Base-by-base conservation (phyloP, 2,329 filamentous ascomycete species). In the Epicoccum sorghinum region DNA sequence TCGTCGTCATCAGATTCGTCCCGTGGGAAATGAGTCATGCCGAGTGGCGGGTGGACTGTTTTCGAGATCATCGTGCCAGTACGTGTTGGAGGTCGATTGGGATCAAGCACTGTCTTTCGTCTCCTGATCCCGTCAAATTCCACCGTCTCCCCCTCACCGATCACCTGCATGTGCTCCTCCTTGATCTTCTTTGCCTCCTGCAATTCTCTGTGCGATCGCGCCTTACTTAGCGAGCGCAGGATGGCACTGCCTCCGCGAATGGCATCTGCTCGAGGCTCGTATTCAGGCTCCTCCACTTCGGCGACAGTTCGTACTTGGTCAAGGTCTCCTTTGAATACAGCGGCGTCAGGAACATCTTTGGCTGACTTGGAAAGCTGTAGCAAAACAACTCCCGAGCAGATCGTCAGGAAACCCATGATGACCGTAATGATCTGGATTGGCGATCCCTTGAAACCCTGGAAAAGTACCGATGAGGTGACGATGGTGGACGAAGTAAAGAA, bases 401-500 rank as follows among this genome's bases (percentile, higher is more conserved):
- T 99, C 57, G 89, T 89, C 36, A 99, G 78, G 77, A 99, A 99
- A 1, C 95, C 95, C 79, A 96, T 86, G 51, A 98, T 89, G 27
- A 98, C 90, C 0, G 92, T 96, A 40, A 90, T 82, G 52, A 99
- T 98, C 24, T 89, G 85, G 5, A 86, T 83, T 0, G 85, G 82
- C 0, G 90, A 90, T 32, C 93, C 95, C 70, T 96, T 93, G 83
- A 99, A 97, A 7, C 95, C 95, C 59, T 87, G 88, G 76, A 98
- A 98, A 3, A 99, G 80, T 41, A 99, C 87, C 3, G 93, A 90
- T 0, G 93, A 97, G 5, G 93, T 96, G 64, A 98, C 85, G 62
- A 99, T 97, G 18, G 95, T 98, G 4, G 92, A 89, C 65, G 89
- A 96, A 35, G 95, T 99, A 74, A 99, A 99, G 79, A 96, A 93